Conservation (phyloP, 371 early-diverging fungal genomes). For the Mucor sp. region DNA sequence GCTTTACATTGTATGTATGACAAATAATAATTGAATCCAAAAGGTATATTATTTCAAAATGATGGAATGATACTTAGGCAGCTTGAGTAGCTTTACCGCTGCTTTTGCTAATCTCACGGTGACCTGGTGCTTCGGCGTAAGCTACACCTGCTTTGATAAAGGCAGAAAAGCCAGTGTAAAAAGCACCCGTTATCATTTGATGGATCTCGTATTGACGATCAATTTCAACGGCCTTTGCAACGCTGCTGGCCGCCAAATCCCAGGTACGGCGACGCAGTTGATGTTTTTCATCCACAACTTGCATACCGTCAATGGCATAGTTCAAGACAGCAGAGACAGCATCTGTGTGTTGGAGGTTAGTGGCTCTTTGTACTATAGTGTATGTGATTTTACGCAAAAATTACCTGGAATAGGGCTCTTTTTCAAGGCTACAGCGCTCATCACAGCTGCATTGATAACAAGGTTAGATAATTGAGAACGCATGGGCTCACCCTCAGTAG, state of each 20-base stretch:
- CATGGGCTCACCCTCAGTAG: slow-evolving; percentile 10
- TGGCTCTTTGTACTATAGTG: neutral
- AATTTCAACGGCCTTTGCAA: slow-evolving; percentile 55
- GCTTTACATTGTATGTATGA: neutral
- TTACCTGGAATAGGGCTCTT: slow-evolving; percentile 65
- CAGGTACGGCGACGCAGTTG: slow-evolving; percentile 56
- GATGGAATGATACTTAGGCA: neutral
- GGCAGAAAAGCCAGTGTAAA: slow-evolving; percentile 55
- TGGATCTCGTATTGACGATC: slow-evolving; percentile 64
- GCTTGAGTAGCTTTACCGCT: neutral
- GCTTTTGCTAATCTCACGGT: neutral
- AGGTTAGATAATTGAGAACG: slow-evolving; percentile 39
- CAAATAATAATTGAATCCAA: neutral
- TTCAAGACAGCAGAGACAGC: slow-evolving; percentile 46
- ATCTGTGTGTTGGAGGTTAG: slow-evolving; percentile 23
- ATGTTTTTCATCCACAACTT: slow-evolving; percentile 53
- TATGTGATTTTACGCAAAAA: neutral
- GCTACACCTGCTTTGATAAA: slow-evolving; percentile 64
- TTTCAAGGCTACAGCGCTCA: slow-evolving; percentile 63
- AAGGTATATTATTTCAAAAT: neutral
- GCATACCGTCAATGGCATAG: slow-evolving; percentile 40
- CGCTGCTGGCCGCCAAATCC: slow-evolving; percentile 47
- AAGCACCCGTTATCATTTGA: slow-evolving; percentile 51
- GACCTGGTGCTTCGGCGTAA: slow-evolving; percentile 57
- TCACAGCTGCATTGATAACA: slow-evolving; percentile 55